Base-by-base conservation (phyloP, 2,329 filamentous ascomycete species). In the Alternaria ethzedia region DNA sequence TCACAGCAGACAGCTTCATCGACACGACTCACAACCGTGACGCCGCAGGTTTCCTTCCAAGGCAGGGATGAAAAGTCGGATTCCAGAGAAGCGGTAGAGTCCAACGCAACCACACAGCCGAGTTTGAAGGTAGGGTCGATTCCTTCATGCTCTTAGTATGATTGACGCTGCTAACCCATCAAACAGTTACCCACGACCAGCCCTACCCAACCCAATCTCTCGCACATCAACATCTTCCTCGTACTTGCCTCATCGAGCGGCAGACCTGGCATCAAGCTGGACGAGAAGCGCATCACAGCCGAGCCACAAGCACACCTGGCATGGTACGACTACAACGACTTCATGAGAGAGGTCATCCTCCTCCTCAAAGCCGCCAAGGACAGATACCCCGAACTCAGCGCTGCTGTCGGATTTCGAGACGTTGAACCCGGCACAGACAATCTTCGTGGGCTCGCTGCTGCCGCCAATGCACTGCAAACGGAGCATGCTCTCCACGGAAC, bases 161-260 rank as follows among this genome's bases (percentile, higher is more conserved):
- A 21, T 46, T 9, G 32, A 15, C 30, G 36, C 28, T 49, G 44
- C 44, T 65, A 43, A 57, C 32, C 17, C 25, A 25, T n/a, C 32
- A n/a, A 23, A 12, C 30, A 64, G 49, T 63, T 68, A 11, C 67
- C 68, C 7, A 59, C 36, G 13, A 43, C 58, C 3, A 54, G 44
- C 20, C 26, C 52, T 8, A 52, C 49, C 46, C 60, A 70, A 9
- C 67, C 66, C 4, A 21, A 67, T 15, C 67, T 78, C 9, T 66
- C 62, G 6, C 87, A 86, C 5, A 86, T 86, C 43, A 86, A 85
- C 32, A 87, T 87, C n/a, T 91, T 92, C 74, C 91, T 90, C 68
- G 91, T 66, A 4, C 61, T 64, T n/a, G 43, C 64, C 3, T 51
- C 60, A 10, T 54, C 45, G 4, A 30, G 47, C n/a, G 46, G 89